Conservation (phyloP, 768 basidiomycete species). For the Scleroderma bovista region DNA sequence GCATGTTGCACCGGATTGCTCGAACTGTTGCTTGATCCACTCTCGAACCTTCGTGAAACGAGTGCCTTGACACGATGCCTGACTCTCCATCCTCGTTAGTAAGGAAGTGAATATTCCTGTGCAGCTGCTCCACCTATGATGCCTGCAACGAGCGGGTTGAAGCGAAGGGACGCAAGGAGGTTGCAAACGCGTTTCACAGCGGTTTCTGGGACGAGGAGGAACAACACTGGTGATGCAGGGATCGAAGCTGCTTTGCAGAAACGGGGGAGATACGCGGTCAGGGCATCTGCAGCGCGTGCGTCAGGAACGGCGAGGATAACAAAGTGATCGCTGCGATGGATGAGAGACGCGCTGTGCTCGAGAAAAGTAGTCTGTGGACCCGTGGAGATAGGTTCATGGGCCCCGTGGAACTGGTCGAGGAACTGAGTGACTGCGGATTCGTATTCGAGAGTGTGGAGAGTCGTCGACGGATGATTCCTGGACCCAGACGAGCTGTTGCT, state of each 20-base stretch:
- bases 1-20: conserved; percentile 73
- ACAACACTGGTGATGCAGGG: conserved; percentile 42
- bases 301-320: conserved; percentile 46
- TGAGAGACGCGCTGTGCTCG: conserved; percentile 20
- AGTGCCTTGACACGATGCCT: conserved; percentile 74
- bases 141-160: conserved; percentile 62
- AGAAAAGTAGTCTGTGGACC: conserved; percentile 17
- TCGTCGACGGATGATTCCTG: conserved; percentile 50
- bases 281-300: conserved; percentile 31
- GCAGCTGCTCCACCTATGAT: conserved; percentile 70
- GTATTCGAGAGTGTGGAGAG: conserved; percentile 31
- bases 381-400: no score
- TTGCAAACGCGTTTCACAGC: conserved; percentile 52
- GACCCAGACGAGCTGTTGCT: no score
- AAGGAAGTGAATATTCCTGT: conserved; percentile 78
- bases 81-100: conserved; percentile 79
- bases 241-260: conserved; percentile 70
- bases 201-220: conserved; percentile 50
- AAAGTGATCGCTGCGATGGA: conserved; percentile 38
- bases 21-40: conserved; percentile 63
- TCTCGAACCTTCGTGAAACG: conserved; percentile 63
- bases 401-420: conserved; percentile 27
- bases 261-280: conserved; percentile 63
- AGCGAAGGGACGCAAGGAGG: conserved; percentile 55
- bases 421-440: conserved; percentile 33